These are phyloP conservation scores for Trapa bicornis DNA, from an alignment of 345 rosid species.

Conservation along the genomic window DNA sequence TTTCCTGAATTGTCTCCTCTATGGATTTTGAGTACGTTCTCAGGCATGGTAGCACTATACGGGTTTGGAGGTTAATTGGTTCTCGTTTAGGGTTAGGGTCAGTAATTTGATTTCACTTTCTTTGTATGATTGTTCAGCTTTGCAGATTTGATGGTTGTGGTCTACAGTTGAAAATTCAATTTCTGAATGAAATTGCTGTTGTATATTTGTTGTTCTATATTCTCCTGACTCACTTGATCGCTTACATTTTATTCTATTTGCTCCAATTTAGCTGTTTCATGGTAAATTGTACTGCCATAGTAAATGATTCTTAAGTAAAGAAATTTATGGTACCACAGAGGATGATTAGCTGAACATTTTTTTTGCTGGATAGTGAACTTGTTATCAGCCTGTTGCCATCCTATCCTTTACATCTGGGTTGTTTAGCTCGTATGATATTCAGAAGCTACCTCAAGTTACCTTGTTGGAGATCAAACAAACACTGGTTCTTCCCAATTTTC, in stretches of 20 bases:
- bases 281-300: too few relatives aligned
- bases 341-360: too few relatives aligned
- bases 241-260: too few relatives aligned
- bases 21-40: constrained; percentile 32
- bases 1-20: background rate
- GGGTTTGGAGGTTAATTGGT: constrained; percentile 14
- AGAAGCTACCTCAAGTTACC: background rate
- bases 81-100: background rate
- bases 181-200: background rate
- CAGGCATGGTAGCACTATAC: constrained; percentile 32
- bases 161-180: background rate
- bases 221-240: background rate
- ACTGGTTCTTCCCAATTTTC: background rate
- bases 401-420: background rate
- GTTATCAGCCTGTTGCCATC: background rate
- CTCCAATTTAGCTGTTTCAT: too few relatives aligned
- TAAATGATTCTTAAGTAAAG: background rate
- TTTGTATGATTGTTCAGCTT: background rate
- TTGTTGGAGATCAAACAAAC: background rate
- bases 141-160: background rate
- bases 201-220: background rate
- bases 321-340: background rate
- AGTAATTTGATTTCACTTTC: background rate
- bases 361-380: too few relatives aligned
- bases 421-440: background rate